These are phyloP conservation scores for Ophiostoma himal-ulmi DNA, from an alignment of 2,329 filamentous ascomycete species.

Conservation along the genomic window DNA sequence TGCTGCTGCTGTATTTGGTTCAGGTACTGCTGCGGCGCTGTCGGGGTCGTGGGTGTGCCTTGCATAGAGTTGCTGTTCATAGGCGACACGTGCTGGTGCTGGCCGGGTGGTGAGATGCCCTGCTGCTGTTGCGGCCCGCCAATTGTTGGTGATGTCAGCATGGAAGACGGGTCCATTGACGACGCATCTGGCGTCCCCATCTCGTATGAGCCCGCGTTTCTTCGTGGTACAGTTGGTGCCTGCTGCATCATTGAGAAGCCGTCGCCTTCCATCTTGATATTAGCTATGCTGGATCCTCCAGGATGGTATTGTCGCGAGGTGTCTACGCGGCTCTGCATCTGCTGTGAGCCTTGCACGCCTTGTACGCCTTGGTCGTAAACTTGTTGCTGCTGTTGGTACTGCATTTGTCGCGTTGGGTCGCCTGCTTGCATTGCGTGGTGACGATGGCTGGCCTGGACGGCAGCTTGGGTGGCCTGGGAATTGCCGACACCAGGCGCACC, in stretches of 20 bases:
- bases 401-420: slow-evolving; percentile 31
- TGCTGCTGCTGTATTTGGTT: slow-evolving; percentile 27
- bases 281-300: slow-evolving; percentile 22
- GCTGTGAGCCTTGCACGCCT: slow-evolving; percentile 22
- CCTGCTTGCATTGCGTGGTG: slow-evolving; percentile 24
- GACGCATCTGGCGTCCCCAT: slow-evolving; percentile 28
- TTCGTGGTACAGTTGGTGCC: slow-evolving; percentile 38
- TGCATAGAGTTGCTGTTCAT: slow-evolving; percentile 19
- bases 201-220: slow-evolving; percentile 36
- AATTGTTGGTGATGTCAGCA: slow-evolving; percentile 41
- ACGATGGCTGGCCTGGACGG: neutral
- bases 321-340: neutral
- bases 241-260: slow-evolving; percentile 37
- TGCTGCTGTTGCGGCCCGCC: slow-evolving; percentile 17
- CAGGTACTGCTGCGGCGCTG: slow-evolving; percentile 9
- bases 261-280: slow-evolving; percentile 37
- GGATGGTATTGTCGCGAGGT: slow-evolving; percentile 29
- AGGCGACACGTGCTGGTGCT: slow-evolving; percentile 18
- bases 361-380: neutral
- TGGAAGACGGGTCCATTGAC: slow-evolving; percentile 35
- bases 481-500: neutral
- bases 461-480: neutral
- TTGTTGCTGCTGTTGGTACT: slow-evolving; percentile 20
- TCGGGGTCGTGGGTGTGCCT: slow-evolving; percentile 22
- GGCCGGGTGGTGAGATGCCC: slow-evolving; percentile 7